Evolutionary conservation across 352 stramenopile species (phyloP).

Genomic region (Phytophthora fragariaefolia): DNA sequence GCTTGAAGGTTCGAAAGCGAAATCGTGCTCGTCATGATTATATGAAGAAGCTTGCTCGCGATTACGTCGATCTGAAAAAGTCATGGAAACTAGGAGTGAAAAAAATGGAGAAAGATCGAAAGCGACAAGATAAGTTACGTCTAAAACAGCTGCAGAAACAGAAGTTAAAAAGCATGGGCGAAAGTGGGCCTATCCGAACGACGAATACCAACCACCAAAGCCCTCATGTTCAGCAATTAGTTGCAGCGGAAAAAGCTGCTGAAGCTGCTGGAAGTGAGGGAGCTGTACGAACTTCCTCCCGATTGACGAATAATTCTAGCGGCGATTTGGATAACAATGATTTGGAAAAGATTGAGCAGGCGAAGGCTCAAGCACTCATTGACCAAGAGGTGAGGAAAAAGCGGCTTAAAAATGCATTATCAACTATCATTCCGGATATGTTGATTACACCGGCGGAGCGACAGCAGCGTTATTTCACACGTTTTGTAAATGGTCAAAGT

Average conservation of each 20-base stretch:
- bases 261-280: constrained; percentile 30
- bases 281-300: constrained; percentile 79
- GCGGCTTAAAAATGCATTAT: constrained; percentile 81
- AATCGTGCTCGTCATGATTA: constrained; percentile 76
- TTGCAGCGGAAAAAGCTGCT: constrained; percentile 45
- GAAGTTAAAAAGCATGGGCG: constrained; percentile 32
- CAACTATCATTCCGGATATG: constrained; percentile 88
- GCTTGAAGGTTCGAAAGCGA: constrained; percentile 63
- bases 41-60: constrained; percentile 71
- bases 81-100: constrained; percentile 86
- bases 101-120: constrained; percentile 88
- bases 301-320: constrained; percentile 88
- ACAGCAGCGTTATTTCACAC: constrained; percentile 55
- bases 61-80: constrained; percentile 86
- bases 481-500: constrained; percentile 63
- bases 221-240: constrained; percentile 45
- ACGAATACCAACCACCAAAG: constrained; percentile 52
- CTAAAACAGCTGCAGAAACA: constrained; percentile 77
- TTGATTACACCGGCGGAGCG: constrained; percentile 68
- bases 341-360: constrained; percentile 85
- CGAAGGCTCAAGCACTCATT: constrained; percentile 70
- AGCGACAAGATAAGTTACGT: constrained; percentile 83
- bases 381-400: constrained; percentile 88
- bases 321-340: constrained; percentile 76
- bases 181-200: constrained; percentile 37